Percentiles rank a stretch among this genome's conserved stretches.
These are phyloP conservation scores for Fusarium xylarioides DNA, from an alignment of 2,329 filamentous ascomycete species.

Conservation along the genomic window DNA sequence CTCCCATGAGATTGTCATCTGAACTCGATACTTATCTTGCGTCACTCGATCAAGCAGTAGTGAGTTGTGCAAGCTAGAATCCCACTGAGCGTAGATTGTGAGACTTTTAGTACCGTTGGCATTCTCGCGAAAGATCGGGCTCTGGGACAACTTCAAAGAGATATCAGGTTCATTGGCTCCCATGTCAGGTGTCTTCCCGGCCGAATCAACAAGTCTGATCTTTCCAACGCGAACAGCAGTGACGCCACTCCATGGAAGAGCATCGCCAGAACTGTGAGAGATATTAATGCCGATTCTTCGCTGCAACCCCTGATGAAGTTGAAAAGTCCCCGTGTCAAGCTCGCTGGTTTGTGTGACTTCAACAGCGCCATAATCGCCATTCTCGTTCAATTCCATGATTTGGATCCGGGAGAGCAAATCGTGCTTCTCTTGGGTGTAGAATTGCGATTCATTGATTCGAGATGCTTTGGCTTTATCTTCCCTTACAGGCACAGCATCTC, in stretches of 20 bases:
- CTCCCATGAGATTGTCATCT: constrained; percentile 88
- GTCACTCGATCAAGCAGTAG: constrained; percentile 94
- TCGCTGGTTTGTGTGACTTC: constrained; percentile 89
- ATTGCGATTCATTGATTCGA: constrained; percentile 89
- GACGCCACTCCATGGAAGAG: constrained; percentile 88
- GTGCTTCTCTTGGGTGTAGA: constrained; percentile 91
- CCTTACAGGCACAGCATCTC: constrained; percentile 72
- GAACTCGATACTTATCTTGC: constrained; percentile 90
- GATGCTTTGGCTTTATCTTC: constrained; percentile 65
- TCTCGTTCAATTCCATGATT: constrained; percentile 90
- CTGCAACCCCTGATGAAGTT: constrained; percentile 94
- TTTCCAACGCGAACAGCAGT: constrained; percentile 79
- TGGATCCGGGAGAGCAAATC: constrained; percentile 90
- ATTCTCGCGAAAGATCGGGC: constrained; percentile 83
- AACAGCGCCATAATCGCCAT: constrained; percentile 89
- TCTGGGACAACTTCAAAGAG: constrained; percentile 77
- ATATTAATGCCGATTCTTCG: constrained; percentile 86
- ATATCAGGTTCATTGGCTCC: constrained; percentile 78
- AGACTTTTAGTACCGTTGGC: constrained; percentile 90
- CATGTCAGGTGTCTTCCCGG: constrained; percentile 85
- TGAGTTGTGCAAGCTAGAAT: constrained; percentile 91
- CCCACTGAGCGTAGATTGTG: constrained; percentile 92
- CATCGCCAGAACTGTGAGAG: constrained; percentile 90
- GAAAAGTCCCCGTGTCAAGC: constrained; percentile 88
- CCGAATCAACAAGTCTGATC: constrained; percentile 83